Evolutionary conservation across 192 early-diverging fungal species (phyloP).

Genomic region (Entomortierella beljakovae): DNA sequence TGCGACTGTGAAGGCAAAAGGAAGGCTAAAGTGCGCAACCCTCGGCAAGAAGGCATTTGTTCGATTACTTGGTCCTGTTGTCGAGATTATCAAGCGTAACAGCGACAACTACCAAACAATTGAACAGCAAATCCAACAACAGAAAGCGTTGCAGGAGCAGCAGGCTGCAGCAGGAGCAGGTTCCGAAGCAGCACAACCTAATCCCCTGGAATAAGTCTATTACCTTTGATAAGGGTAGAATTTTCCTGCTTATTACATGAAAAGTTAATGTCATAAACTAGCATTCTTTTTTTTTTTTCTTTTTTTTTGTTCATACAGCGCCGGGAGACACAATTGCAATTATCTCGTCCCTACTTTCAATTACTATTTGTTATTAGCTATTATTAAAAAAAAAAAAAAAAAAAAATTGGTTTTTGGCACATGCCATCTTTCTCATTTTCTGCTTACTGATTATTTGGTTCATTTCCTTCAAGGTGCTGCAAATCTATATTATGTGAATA

Average conservation of each 20-base stretch:
- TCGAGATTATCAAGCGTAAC: slow-evolving; percentile 96
- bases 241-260: not conserved
- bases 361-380: no score
- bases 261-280: not conserved
- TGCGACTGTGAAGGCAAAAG: slow-evolving; percentile 89
- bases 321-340: no score
- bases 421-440: no score
- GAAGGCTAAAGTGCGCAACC: slow-evolving; percentile 94
- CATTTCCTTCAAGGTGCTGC: no score
- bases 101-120: slow-evolving; percentile 86
- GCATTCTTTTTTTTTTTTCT: not conserved
- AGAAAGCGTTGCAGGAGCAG: slow-evolving; percentile 33
- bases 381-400: no score
- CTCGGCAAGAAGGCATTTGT: slow-evolving; percentile 96
- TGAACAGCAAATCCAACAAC: slow-evolving; percentile 56
- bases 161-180: slow-evolving; percentile 21
- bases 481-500: no score
- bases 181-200: slow-evolving; percentile 3
- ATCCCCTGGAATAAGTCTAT: slow-evolving; percentile 20
- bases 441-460: no score
- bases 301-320: not conserved
- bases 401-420: no score
- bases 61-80: slow-evolving; percentile 92
- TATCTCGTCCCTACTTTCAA: no score
- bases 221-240: slow-evolving; percentile 9